Evolutionary conservation across 768 basidiomycete species (phyloP).

Genomic region (Podaxis sp.): DNA sequence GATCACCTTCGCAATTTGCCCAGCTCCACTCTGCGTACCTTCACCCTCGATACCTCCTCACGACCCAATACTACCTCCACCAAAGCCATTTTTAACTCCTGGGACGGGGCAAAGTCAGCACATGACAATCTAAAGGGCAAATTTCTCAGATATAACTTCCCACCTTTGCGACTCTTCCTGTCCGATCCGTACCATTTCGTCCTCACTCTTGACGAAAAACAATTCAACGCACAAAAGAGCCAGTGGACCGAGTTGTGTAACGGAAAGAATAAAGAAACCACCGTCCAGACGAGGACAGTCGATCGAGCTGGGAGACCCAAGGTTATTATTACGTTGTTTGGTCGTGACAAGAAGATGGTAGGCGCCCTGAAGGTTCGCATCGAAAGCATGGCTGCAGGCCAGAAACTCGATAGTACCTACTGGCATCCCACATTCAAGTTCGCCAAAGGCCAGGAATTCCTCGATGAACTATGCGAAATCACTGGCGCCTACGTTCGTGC

Average conservation of each 20-base stretch:
- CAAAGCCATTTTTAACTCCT: constrained; percentile 46
- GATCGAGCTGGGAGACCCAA: constrained; percentile 23
- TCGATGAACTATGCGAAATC: constrained; percentile 31
- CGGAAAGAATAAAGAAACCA: constrained; percentile 30
- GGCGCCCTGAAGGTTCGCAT: constrained; percentile 62
- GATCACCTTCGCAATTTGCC: constrained; percentile 8
- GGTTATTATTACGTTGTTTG: constrained; percentile 45
- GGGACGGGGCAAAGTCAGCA: constrained; percentile 46
- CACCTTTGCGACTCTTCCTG: constrained; percentile 38
- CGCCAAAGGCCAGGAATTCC: constrained; percentile 31
- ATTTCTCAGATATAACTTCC: constrained; percentile 28
- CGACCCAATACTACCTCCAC: constrained; percentile 20
- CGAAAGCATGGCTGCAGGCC: constrained; percentile 52
- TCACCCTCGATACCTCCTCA: constrained; percentile 8
- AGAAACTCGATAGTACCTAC: constrained; percentile 39
- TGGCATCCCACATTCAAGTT: constrained; percentile 50
- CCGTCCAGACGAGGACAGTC: constrained; percentile 28
- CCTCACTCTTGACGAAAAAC: constrained; percentile 44
- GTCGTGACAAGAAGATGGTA: constrained; percentile 51
- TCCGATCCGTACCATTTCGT: constrained; percentile 52
- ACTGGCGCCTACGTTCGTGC: constrained; percentile 43
- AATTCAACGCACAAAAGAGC: constrained; percentile 49
- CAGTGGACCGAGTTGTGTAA: constrained; percentile 48
- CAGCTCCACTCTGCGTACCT: neutral
- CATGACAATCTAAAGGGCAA: constrained; percentile 34